A percentile compares a stretch with the other conserved stretches of the same genome.
phyloP scores from a whole-genome alignment of 1,139 yeast species.

The Suhomyces panamericanus region DNA sequence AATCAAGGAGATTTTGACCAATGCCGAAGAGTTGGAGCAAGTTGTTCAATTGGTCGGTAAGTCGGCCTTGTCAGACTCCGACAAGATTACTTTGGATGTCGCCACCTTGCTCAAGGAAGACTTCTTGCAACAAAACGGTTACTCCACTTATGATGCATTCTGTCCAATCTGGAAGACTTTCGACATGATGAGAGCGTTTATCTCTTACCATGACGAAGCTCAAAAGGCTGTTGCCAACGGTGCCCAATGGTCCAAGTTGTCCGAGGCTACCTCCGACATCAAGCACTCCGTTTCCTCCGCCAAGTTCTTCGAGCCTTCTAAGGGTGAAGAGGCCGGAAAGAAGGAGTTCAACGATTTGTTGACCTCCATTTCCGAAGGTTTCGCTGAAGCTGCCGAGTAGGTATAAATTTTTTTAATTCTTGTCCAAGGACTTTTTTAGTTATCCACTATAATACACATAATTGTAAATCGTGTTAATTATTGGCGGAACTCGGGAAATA shows the following conservation, averaged over 20 bases:
- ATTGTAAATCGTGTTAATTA: neutral
- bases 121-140: constrained; percentile 98
- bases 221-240: constrained; percentile 95
- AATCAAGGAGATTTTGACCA: constrained; percentile 90
- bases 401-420: constrained; percentile 13
- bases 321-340: constrained; percentile 77
- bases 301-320: constrained; percentile 93
- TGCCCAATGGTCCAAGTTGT: constrained; percentile 88
- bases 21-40: constrained; percentile 97
- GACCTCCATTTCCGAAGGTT: constrained; percentile 78
- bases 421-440: constrained; percentile 2
- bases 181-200: constrained; percentile 96
- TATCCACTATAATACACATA: constrained; percentile 2
- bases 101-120: constrained; percentile 91
- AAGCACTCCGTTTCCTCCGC: constrained; percentile 93
- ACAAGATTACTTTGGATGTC: constrained; percentile 94
- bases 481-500: neutral
- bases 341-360: constrained; percentile 77
- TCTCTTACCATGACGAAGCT: constrained; percentile 92
- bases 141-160: constrained; percentile 95
- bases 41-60: constrained; percentile 99
- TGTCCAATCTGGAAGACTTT: constrained; percentile 99
- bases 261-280: constrained; percentile 85
- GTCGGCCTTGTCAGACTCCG: constrained; percentile 93
- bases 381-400: constrained; percentile 93